Percentiles rank a stretch among this genome's conserved stretches.
Conservation (phyloP, 345 rosid species). For the Linum tenue region DNA sequence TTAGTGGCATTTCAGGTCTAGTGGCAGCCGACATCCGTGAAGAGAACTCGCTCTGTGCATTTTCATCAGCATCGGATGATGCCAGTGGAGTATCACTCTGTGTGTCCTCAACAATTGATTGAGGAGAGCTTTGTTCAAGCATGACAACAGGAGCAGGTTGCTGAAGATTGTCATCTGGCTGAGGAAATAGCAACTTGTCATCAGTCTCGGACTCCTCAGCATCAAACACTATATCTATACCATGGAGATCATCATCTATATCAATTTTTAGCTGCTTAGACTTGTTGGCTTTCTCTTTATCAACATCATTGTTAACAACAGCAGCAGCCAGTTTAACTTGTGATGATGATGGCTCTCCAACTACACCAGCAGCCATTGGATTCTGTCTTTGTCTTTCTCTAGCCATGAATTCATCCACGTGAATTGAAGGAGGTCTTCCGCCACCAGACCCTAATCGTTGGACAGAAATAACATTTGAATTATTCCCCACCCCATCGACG, state of each 20-base stretch:
- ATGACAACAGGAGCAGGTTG: constrained; percentile 56
- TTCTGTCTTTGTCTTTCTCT: constrained; percentile 90
- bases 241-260: constrained; percentile 90
- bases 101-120: constrained; percentile 86
- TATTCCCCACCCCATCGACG: constrained; percentile 46
- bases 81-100: constrained; percentile 71
- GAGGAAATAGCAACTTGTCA: constrained; percentile 82
- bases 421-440: constrained; percentile 99
- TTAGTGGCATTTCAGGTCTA: constrained; percentile 59
- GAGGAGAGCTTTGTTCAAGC: constrained; percentile 74
- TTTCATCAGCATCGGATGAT: constrained; percentile 55
- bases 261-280: constrained; percentile 75
- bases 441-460: constrained; percentile 77
- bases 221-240: constrained; percentile 89
- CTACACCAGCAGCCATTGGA: constrained; percentile 39
- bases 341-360: constrained; percentile 46
- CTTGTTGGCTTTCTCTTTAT: constrained; percentile 46
- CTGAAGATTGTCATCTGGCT: constrained; percentile 76
- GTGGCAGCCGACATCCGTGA: constrained; percentile 69
- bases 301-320: constrained; percentile 28
- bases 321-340: constrained; percentile 42
- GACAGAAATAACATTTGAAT: constrained; percentile 75
- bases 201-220: constrained; percentile 89
- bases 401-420: constrained; percentile 98
- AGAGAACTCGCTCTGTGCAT: constrained; percentile 74